A percentile compares a stretch with the other conserved stretches of the same genome.
phyloP scores from a whole-genome alignment of 2,329 filamentous ascomycete species.

The Colletotrichum theobromicola region DNA sequence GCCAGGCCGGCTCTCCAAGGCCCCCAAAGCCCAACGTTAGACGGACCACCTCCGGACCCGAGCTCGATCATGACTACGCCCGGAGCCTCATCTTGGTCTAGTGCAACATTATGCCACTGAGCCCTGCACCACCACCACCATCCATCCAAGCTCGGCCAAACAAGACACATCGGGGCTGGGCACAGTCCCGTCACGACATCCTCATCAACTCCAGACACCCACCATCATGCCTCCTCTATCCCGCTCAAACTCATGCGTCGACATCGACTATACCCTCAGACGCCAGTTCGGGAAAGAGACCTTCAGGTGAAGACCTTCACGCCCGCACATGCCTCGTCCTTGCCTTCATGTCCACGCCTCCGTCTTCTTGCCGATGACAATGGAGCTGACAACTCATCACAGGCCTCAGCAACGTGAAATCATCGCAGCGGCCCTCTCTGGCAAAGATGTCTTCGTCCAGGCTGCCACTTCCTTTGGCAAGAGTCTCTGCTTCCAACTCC shows the following conservation, averaged over 20 bases:
- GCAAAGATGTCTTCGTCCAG: constrained; percentile 92
- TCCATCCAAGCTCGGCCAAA: constrained; percentile 2
- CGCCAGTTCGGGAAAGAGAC: constrained; percentile 74
- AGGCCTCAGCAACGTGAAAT: constrained; percentile 83
- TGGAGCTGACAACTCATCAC: constrained; percentile 46
- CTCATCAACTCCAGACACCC: constrained; percentile 3
- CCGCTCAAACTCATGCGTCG: constrained; percentile 56
- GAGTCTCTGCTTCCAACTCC: constrained; percentile 90
- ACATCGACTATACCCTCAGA: constrained; percentile 77
- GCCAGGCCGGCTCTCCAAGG: constrained; percentile 10
- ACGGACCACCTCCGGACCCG: constrained; percentile 16
- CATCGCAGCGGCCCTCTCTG: constrained; percentile 79
- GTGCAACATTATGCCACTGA: constrained; percentile 11
- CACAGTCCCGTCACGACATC: background rate
- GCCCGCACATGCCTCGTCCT: background rate
- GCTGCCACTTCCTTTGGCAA: constrained; percentile 92
- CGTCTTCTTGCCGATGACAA: background rate
- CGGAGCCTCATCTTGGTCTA: constrained; percentile 6
- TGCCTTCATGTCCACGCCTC: background rate
- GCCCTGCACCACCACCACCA: background rate
- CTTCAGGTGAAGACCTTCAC: constrained; percentile 65
- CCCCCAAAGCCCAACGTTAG: constrained; percentile 1
- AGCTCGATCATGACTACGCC: constrained; percentile 11
- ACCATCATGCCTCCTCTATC: constrained; percentile 45
- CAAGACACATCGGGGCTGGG: background rate